A percentile compares a stretch with the other conserved stretches of the same genome.
Conservation (phyloP, 2,329 filamentous ascomycete species). For the Acarospora socialis region DNA sequence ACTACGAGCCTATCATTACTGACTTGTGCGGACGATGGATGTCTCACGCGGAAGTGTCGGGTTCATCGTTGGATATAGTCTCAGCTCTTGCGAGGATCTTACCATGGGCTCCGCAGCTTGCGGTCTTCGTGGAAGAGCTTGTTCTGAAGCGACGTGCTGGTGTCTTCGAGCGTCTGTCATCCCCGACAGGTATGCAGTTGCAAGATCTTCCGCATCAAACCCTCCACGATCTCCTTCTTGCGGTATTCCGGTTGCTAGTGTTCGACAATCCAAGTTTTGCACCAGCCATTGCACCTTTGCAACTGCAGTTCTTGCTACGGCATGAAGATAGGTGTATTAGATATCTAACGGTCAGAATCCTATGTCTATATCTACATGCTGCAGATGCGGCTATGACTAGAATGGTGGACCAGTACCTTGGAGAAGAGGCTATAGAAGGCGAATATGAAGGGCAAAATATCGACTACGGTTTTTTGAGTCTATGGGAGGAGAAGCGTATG, state of each 20-base stretch:
- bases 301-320: conserved; percentile 54
- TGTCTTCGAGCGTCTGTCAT: conserved; percentile 21
- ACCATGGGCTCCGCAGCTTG: conserved; percentile 68
- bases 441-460: conserved; percentile 61
- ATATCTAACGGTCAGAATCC: conserved; percentile 69
- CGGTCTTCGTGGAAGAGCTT: conserved; percentile 51
- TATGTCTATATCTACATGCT: conserved; percentile 63
- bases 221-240: conserved; percentile 42
- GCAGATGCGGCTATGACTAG: conserved; percentile 65
- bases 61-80: conserved; percentile 37
- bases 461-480: conserved; percentile 61
- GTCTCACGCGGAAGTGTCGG: conserved; percentile 21
- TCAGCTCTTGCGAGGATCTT: conserved; percentile 66
- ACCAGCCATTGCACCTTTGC: conserved; percentile 47
- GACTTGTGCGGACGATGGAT: conserved; percentile 77
- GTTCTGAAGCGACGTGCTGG: conserved; percentile 20
- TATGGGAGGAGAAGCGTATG: conserved; percentile 49
- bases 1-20: conserved; percentile 62
- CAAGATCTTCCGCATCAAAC: conserved; percentile 24
- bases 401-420: conserved; percentile 54
- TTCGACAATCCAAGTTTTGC: conserved; percentile 59
- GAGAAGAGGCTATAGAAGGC: conserved; percentile 48
- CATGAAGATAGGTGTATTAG: conserved; percentile 46
- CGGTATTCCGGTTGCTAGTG: conserved; percentile 64
- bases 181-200: conserved; percentile 19